Base-by-base conservation (phyloP, 768 basidiomycete genomes). In the Pleurotus platypus region DNA sequence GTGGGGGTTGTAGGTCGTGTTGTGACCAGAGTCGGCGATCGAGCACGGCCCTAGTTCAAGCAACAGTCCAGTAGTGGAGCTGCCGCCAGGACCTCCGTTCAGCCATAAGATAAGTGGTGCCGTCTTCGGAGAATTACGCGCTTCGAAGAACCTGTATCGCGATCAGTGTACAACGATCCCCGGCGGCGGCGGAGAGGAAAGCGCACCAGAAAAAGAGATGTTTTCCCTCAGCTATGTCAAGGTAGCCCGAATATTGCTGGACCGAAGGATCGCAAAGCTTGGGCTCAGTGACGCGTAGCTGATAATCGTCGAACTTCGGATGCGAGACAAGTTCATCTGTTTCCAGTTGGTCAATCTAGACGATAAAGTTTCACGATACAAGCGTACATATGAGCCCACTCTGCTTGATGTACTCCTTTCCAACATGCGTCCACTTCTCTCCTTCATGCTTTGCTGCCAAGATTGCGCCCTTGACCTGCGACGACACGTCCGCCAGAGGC, bases 41-140 rank as follows among this genome's bases (percentile, higher is more conserved):
- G 72, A 73, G 72, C 96, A 98, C 0, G 96, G 94, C 0, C 96
- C 96, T 18, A 96, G 85, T 67, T 98, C 94, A 63, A 96, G 92
- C 13, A 98, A 76, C 20, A 97, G 81, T 8, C 95, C 95, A 1
- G 91, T 89, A 8, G 86, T 46, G 3, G 85, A 88, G 55, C 83
- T 85, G 72, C 84, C 86, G 7, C 85, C 82, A 18, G 85, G 86
- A 11, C 88, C 87, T 35, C 91, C 91, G 61, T 92, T 92, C n/a
- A 92, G 76, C 95, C 95, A 97, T 47, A 97, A 76, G 7, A 95
- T 78, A 2, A 98, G 79, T 3, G 94, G 95, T 5, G 90, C 93
- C 53, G 83, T 76, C 50, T 80, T 72, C 0, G 96, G 94, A 15
- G 82, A 78, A 55, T 72, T 75, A 37, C 94, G 80, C 1, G 89